phyloP scores from a whole-genome alignment of 176 grass and related monocot species.

The Rhipidocladum racemiflorum region DNA sequence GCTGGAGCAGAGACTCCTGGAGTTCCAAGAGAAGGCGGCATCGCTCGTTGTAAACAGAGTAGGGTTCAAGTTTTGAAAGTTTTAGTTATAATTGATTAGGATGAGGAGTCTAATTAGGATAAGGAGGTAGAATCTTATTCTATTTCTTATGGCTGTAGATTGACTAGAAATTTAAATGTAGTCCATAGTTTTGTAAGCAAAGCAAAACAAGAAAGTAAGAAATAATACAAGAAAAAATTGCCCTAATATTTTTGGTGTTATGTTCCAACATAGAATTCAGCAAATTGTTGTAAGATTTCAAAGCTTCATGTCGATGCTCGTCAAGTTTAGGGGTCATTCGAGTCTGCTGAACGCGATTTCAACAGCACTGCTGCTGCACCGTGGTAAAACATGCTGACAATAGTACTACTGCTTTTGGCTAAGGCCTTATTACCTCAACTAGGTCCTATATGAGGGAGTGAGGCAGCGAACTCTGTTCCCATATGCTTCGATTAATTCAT shows the following conservation, averaged over 20 bases:
- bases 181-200: too few relatives aligned
- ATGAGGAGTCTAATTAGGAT: too few relatives aligned
- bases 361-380: slow-evolving; percentile 9
- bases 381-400: slow-evolving; percentile 32
- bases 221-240: too few relatives aligned
- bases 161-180: too few relatives aligned
- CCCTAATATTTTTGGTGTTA: too few relatives aligned
- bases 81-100: too few relatives aligned
- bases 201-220: too few relatives aligned
- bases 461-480: not conserved
- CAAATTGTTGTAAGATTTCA: not conserved
- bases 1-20: slow-evolving; percentile 2
- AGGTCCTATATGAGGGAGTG: not conserved
- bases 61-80: too few relatives aligned
- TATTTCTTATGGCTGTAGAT: too few relatives aligned
- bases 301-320: slow-evolving; percentile 20
- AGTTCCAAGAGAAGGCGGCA: slow-evolving; percentile 5
- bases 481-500: not conserved
- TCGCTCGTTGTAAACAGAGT: too few relatives aligned
- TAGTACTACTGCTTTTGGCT: not conserved
- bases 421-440: not conserved
- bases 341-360: slow-evolving; percentile 10
- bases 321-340: slow-evolving; percentile 10
- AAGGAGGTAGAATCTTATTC: too few relatives aligned
- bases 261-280: too few relatives aligned